These are phyloP conservation scores for Phoma herbarum DNA, from an alignment of 2,329 filamentous ascomycete genomes.

Conservation along the genomic window DNA sequence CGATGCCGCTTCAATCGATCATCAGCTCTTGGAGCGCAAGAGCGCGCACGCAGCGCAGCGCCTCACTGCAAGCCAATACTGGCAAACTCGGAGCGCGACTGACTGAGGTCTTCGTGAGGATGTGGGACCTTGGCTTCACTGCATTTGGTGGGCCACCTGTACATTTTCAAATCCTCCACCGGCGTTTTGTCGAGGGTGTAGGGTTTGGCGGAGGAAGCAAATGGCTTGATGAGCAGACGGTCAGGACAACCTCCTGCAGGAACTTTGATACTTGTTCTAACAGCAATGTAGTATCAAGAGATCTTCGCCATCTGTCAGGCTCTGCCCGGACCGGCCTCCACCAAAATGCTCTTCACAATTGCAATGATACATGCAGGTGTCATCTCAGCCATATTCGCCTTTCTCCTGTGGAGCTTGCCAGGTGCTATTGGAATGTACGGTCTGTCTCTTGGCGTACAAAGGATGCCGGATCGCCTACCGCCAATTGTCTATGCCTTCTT, in stretches of 20 bases:
- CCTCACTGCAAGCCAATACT: conserved; percentile 31
- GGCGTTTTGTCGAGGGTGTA: conserved; percentile 65
- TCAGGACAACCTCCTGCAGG: conserved; percentile 44
- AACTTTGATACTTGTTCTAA: not conserved
- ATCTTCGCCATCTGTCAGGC: conserved; percentile 75
- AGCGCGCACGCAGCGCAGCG: conserved; percentile 26
- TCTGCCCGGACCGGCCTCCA: conserved; percentile 72
- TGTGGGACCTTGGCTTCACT: conserved; percentile 71
- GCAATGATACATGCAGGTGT: conserved; percentile 70
- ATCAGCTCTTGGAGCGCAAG: conserved; percentile 33
- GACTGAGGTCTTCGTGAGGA: conserved; percentile 38
- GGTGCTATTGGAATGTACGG: conserved; percentile 76
- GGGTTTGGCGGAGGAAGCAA: conserved; percentile 59
- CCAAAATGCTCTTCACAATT: conserved; percentile 76
- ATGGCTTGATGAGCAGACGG: conserved; percentile 76
- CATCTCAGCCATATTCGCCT: conserved; percentile 64
- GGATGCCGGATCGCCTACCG: conserved; percentile 67
- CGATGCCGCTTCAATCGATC: conserved; percentile 33
- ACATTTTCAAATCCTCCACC: conserved; percentile 73
- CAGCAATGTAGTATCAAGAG: conserved; percentile 68
- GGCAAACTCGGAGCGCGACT: conserved; percentile 36
- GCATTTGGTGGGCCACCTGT: conserved; percentile 74
- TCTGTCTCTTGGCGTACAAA: conserved; percentile 70
- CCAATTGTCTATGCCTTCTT: conserved; percentile 72
- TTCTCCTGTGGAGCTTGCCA: conserved; percentile 74